phyloP scores from a whole-genome alignment of 2,329 filamentous ascomycete species.

The Dryadomyces sulphureus region DNA sequence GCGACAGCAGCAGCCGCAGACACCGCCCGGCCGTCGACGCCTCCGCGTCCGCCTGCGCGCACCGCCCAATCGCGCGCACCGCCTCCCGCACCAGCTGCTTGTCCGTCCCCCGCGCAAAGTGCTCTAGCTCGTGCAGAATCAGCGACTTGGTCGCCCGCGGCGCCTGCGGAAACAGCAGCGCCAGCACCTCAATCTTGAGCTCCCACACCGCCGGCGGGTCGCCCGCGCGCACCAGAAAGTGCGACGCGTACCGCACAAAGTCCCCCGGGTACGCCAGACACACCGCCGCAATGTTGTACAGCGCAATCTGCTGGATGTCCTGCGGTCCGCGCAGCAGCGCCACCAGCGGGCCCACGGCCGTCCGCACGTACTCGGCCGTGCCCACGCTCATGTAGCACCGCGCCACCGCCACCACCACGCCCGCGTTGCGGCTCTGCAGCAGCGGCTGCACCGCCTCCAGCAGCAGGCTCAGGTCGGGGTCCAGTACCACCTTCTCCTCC shows the following conservation, averaged over 20 bases:
- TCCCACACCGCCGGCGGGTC: conserved; percentile 76
- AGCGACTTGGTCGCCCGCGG: conserved; percentile 64
- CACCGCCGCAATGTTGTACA: conserved; percentile 93
- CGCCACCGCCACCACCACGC: conserved; percentile 76
- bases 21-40: conserved; percentile 57
- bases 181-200: conserved; percentile 81
- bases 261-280: conserved; percentile 59
- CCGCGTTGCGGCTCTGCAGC: conserved; percentile 82
- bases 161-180: conserved; percentile 77
- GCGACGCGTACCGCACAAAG: conserved; percentile 80
- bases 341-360: conserved; percentile 69
- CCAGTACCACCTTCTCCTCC: conserved; percentile 47
- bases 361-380: conserved; percentile 58
- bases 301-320: conserved; percentile 77
- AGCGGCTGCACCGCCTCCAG: conserved; percentile 70
- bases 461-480: conserved; percentile 71
- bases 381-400: conserved; percentile 77
- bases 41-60: conserved; percentile 58
- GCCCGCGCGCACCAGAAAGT: conserved; percentile 72
- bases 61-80: conserved; percentile 84
- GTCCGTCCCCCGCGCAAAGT: conserved; percentile 67
- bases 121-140: conserved; percentile 82
- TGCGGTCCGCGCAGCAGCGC: conserved; percentile 71
- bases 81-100: conserved; percentile 72
- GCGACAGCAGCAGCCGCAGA: conserved; percentile 65